Evolutionary conservation across 345 rosid genomes (phyloP), one percentile per base, ranked within the genome.

Genomic region (Syzygium jambos): DNA sequence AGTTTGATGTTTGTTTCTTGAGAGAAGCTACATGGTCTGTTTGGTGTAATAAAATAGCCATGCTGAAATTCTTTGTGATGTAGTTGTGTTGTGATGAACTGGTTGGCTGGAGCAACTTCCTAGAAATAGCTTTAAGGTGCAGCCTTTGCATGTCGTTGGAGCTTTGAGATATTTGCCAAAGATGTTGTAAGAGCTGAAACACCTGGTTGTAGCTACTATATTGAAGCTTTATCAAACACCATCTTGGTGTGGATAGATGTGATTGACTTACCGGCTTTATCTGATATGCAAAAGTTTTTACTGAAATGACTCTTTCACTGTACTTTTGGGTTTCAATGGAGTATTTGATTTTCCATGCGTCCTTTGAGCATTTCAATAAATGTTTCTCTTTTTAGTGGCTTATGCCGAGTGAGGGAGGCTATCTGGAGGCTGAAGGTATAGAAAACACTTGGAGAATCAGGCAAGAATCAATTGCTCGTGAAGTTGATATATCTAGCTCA

Each of bases 401-500:
- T 88, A 80, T 93, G 90, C 98, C 99, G 1, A 95, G 93, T 87
- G 93, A 92, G 86, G 97, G 96, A 88, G 97, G 98, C 8, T 96
- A 91, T 92, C 91, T 98, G 90, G 99, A 94, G 93, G 87, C 96
- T 22, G 99, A 98, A 29, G 98, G 98, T 87, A 82, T 95, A 86
- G 99, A 98, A 85, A 98, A 94, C 92, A 94, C 98, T 85, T 95
- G 95, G 96, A 91, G 93, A 88, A 87, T 96, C 89, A 93, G 88
- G 89, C 99, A 98, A 89, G 94, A 93, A 51, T 86, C 92, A 23
- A 94, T 98, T 88, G 90, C 92, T 84, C 85, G 54, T 3, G 97
- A 93, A 91, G 94, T 98, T 78, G 96, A 91, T 89, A 89, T 93
- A 78, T 87, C 87, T 85, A 96, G 98, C 87, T 86, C 88, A 86